Conservation (phyloP, 495 filamentous ascomycete genomes). For the Xylaria palmicola region DNA sequence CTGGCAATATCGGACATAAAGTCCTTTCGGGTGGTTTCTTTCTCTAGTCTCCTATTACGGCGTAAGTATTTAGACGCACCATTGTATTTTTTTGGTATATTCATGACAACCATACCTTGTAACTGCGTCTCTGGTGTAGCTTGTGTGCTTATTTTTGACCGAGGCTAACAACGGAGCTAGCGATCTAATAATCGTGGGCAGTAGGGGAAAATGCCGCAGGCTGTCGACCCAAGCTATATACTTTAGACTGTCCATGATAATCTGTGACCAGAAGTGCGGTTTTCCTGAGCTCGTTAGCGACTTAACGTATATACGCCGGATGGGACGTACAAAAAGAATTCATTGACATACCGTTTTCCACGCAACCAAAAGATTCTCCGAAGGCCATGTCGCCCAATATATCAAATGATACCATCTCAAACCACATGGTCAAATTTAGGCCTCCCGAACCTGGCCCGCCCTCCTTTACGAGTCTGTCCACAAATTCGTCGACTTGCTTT, state of each 20-base stretch:
- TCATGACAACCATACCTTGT: neutral
- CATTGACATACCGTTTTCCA: slow-evolving; percentile 12
- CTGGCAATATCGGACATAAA: no score
- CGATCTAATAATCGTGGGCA: neutral
- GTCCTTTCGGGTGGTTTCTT: neutral
- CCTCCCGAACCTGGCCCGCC: neutral
- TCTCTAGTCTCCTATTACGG: neutral
- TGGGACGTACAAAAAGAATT: neutral
- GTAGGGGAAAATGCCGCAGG: neutral
- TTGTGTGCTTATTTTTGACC: neutral
- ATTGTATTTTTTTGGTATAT: neutral
- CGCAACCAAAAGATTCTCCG: slow-evolving; percentile 26
- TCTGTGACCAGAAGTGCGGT: neutral
- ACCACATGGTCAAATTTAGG: slow-evolving; percentile 22
- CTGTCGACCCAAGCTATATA: slow-evolving; percentile 14
- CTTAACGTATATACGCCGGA: neutral
- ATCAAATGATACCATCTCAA: slow-evolving; percentile 29
- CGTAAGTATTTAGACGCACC: no score
- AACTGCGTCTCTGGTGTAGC: neutral
- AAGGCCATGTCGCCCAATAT: slow-evolving; percentile 36
- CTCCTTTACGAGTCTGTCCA: neutral
- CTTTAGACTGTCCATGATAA: neutral
- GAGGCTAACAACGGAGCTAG: neutral
- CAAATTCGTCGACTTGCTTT: neutral
- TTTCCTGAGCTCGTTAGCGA: neutral